Percentiles rank a stretch among this genome's conserved stretches.
Conservation (phyloP, 1,139 yeast genomes). For the Candida tetrigidarum region DNA sequence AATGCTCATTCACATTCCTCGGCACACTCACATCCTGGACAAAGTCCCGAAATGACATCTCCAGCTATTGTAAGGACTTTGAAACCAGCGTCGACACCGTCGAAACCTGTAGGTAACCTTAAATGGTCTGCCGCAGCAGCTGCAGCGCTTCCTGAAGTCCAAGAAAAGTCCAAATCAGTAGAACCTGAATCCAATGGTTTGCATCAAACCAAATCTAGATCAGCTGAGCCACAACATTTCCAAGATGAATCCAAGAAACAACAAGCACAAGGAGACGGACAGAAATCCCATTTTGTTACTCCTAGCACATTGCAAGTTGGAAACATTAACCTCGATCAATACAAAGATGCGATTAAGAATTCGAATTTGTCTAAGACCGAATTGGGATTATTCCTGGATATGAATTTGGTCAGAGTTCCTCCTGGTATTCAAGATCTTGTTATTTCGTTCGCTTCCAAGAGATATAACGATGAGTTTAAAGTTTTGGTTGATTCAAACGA, state of each 20-base stretch:
- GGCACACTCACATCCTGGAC: slow-evolving; percentile 9
- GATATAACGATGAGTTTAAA: slow-evolving; percentile 30
- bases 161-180: slow-evolving; percentile 8
- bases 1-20: background rate
- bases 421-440: slow-evolving; percentile 75
- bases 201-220: slow-evolving; percentile 4
- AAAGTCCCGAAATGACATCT: slow-evolving; percentile 29
- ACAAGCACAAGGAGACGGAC: too few relatives aligned
- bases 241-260: slow-evolving; percentile 2
- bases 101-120: slow-evolving; percentile 64
- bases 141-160: slow-evolving; percentile 18
- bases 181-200: slow-evolving; percentile 12
- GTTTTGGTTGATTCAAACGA: slow-evolving; percentile 29
- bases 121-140: slow-evolving; percentile 77
- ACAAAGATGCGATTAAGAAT: slow-evolving; percentile 30
- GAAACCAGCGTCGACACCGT: slow-evolving; percentile 71
- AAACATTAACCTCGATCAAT: slow-evolving; percentile 14
- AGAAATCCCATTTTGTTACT: background rate
- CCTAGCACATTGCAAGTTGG: slow-evolving; percentile 8
- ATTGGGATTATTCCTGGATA: slow-evolving; percentile 39
- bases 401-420: slow-evolving; percentile 56
- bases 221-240: slow-evolving; percentile 6
- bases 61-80: slow-evolving; percentile 50
- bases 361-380: slow-evolving; percentile 39
- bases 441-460: slow-evolving; percentile 51